Conservation (phyloP, 345 rosid genomes). For the Boechera retrofracta region DNA sequence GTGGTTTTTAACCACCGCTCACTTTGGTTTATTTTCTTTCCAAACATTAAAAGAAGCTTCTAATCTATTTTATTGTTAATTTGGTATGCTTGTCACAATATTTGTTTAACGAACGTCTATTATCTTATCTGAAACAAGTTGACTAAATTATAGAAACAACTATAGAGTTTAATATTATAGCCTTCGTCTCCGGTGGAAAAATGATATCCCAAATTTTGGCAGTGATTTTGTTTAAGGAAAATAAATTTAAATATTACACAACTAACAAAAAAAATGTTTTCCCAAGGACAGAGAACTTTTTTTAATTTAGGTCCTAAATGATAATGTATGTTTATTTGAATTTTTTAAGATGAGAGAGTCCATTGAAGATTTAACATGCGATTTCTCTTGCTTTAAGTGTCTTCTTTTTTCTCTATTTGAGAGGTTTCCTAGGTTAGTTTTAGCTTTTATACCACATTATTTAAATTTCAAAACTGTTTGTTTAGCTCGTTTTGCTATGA, state of each 20-base stretch:
- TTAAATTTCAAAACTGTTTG: neutral
- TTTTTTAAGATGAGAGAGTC: neutral
- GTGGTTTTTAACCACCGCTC: constrained; percentile 45
- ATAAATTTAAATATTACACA: constrained; percentile 9
- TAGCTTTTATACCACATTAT: neutral
- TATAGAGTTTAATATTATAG: constrained; percentile 19
- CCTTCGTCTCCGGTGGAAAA: neutral
- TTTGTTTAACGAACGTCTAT: constrained; percentile 44
- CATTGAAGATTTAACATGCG: too few relatives aligned
- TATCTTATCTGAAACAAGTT: constrained; percentile 30
- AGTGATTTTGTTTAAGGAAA: constrained; percentile 19
- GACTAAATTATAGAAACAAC: constrained; percentile 32
- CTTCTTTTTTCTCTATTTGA: neutral
- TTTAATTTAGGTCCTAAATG: neutral
- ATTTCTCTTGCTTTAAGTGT: too few relatives aligned
- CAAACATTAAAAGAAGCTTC: constrained; percentile 33
- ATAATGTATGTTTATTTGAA: neutral
- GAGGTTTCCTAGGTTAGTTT: neutral
- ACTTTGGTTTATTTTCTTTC: constrained; percentile 33
- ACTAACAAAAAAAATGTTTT: neutral
- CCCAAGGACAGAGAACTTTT: neutral
- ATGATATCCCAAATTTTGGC: constrained; percentile 28
- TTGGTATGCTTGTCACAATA: constrained; percentile 32
- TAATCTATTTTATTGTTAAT: constrained; percentile 31
- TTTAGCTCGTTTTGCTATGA: neutral